A percentile compares a stretch with the other conserved stretches of the same genome.
phyloP scores from a whole-genome alignment of 176 grass and related monocot species.

The Zizania latifolia region DNA sequence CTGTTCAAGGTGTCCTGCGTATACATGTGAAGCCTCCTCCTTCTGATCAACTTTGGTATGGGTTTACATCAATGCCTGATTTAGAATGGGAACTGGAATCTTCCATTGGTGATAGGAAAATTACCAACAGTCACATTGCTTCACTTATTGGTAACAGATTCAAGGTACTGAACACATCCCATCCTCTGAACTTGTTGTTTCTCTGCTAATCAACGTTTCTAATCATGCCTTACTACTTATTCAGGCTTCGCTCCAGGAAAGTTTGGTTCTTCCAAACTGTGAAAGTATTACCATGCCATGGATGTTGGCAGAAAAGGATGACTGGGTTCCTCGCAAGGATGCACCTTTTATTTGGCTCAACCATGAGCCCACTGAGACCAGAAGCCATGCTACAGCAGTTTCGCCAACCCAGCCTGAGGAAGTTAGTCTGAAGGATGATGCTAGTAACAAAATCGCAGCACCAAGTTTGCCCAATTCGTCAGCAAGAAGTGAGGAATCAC shows the following conservation, averaged over 20 bases:
- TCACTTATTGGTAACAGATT: slow-evolving; percentile 67
- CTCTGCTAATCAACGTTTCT: slow-evolving; percentile 2
- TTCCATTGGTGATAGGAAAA: slow-evolving; percentile 78
- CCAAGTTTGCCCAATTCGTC: neutral
- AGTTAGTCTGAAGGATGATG: slow-evolving; percentile 12
- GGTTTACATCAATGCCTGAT: slow-evolving; percentile 78
- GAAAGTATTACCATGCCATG: slow-evolving; percentile 72
- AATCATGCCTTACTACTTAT: neutral
- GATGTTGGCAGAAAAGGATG: slow-evolving; percentile 83
- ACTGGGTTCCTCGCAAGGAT: slow-evolving; percentile 70
- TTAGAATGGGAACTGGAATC: slow-evolving; percentile 89
- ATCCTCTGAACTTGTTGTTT: neutral
- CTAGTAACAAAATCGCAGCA: slow-evolving; percentile 18
- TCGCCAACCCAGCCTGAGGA: slow-evolving; percentile 35
- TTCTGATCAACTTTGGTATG: slow-evolving; percentile 93
- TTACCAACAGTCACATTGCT: slow-evolving; percentile 63
- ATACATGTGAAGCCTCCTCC: slow-evolving; percentile 85
- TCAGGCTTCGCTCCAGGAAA: slow-evolving; percentile 69
- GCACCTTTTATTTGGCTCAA: slow-evolving; percentile 78
- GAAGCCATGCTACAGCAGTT: neutral
- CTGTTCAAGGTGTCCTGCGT: slow-evolving; percentile 58
- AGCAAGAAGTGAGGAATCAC: slow-evolving; percentile 34
- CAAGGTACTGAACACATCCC: slow-evolving; percentile 52
- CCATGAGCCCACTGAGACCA: slow-evolving; percentile 38
- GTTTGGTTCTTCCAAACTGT: slow-evolving; percentile 84